Evolutionary conservation across 2,329 filamentous ascomycete genomes (phyloP), one percentile per base, ranked within the genome.

Genomic region (Trichoderma oligosporum): DNA sequence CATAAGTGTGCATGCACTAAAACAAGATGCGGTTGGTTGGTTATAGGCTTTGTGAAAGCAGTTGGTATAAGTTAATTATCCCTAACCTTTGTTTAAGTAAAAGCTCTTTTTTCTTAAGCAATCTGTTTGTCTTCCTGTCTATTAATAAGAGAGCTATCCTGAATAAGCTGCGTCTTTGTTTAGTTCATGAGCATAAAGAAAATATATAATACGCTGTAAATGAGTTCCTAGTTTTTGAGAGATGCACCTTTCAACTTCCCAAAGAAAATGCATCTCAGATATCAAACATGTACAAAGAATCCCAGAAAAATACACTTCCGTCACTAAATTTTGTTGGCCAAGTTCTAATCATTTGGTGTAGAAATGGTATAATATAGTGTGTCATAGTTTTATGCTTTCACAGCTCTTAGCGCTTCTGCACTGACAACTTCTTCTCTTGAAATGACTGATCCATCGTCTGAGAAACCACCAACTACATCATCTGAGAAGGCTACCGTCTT

Each of bases 401-500:
- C 9, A 4, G 4, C 16, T 35, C n/a, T 49, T 27, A 16, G 7
- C 9, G 14, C n/a, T 8, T 56, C 53, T 11, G 18, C 27, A 7
- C 29, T 16, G 16, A 35, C 14, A 29, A 25, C 38, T 22, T 49
- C 46, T 27, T 57, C 45, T 29, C 38, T 47, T 7, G 54, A 51
- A 27, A 57, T 44, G 45, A 57, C 55, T 20, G 45, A 45, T 20
- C 70, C 69, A 45, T 70, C 71, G 8, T 66, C 67, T 53, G 66
- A 48, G 18, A 67, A 61, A 24, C 68, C 71, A 22, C 66, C 74
- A 51, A 71, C 70, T 24, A 79, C 72, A 41, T 83, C 81, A 20
- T 85, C 83, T 2, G 78, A 77, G 67, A 88, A 88, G 1, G 82
- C 82, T 24, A 88, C 85, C 9, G 77, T 80, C 68, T 86, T 87